phyloP scores from a whole-genome alignment of 1,284 basidiomycete genomes.

The Leccinum fuscescens region DNA sequence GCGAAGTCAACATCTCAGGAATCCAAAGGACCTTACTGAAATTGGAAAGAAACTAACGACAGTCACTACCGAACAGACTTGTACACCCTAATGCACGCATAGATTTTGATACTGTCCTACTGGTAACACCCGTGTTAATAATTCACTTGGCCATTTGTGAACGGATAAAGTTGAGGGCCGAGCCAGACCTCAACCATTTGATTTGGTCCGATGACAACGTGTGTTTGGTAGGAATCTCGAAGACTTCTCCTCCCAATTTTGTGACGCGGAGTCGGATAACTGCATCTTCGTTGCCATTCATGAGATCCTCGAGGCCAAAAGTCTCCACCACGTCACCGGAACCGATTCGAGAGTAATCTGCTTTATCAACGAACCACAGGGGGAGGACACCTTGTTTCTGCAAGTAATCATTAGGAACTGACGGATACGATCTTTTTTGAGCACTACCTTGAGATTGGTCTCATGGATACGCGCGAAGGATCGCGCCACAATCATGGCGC shows the following conservation, averaged over 20 bases:
- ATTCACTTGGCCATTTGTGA: slow-evolving; percentile 41
- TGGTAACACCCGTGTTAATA: background rate
- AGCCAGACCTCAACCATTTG: slow-evolving; percentile 83
- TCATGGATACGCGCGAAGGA: slow-evolving; percentile 99
- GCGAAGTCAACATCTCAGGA: slow-evolving; percentile 25
- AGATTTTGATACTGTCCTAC: slow-evolving; percentile 3
- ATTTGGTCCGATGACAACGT: slow-evolving; percentile 89
- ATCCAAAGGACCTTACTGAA: slow-evolving; percentile 26
- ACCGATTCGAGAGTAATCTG: slow-evolving; percentile 80
- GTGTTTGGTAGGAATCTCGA: slow-evolving; percentile 76
- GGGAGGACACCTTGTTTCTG: slow-evolving; percentile 96
- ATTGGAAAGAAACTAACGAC: slow-evolving; percentile 28
- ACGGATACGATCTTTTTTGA: background rate
- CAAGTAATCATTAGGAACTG: slow-evolving; percentile 9
- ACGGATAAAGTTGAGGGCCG: slow-evolving; percentile 83
- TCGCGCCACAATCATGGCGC: slow-evolving; percentile 79
- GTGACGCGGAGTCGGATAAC: slow-evolving; percentile 70
- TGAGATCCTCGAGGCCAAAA: slow-evolving; percentile 42
- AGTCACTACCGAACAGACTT: background rate
- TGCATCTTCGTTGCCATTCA: slow-evolving; percentile 50
- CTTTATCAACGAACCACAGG: slow-evolving; percentile 85
- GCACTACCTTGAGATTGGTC: slow-evolving; percentile 86
- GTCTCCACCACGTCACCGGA: slow-evolving; percentile 62
- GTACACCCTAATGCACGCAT: slow-evolving; percentile 4
- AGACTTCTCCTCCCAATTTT: slow-evolving; percentile 59